Evolutionary conservation across 1,284 basidiomycete species (phyloP).

Genomic region (Moniliophthora roreri): DNA sequence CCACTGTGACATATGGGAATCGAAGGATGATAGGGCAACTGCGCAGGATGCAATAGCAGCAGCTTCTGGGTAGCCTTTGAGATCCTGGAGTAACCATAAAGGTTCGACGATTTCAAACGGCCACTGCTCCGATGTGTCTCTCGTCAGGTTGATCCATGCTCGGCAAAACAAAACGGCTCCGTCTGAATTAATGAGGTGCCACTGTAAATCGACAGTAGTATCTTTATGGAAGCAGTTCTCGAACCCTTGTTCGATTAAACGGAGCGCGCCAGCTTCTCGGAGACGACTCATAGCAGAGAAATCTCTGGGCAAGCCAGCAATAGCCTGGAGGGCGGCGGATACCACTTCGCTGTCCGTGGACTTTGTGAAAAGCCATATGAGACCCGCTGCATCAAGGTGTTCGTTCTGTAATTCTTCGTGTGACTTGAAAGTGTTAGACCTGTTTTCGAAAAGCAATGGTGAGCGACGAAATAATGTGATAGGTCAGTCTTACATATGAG

Average conservation of each 20-base stretch:
- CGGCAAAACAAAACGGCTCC: conserved; percentile 35
- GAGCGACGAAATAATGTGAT: background rate
- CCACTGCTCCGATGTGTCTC: conserved; percentile 32
- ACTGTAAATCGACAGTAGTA: conserved; percentile 32
- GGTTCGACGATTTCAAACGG: conserved; percentile 33
- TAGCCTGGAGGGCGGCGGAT: conserved; percentile 31
- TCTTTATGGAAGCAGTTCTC: conserved; percentile 36
- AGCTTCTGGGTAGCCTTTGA: conserved; percentile 25
- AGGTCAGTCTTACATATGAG: background rate
- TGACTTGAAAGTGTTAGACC: background rate
- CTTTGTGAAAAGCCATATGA: conserved; percentile 36
- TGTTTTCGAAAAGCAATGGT: background rate
- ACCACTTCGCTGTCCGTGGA: conserved; percentile 31
- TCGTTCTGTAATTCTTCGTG: conserved; percentile 22
- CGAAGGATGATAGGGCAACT: conserved; percentile 33
- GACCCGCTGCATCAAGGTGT: conserved; percentile 31
- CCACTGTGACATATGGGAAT: conserved; percentile 33
- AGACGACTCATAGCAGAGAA: conserved; percentile 35
- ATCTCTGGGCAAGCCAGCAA: conserved; percentile 35
- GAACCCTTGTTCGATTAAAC: conserved; percentile 32
- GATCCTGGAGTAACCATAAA: conserved; percentile 31
- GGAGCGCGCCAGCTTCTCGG: conserved; percentile 31
- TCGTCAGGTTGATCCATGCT: conserved; percentile 37
- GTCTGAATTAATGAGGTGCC: conserved; percentile 33
- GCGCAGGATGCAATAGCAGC: conserved; percentile 35